These are phyloP conservation scores for Aspergillus haitiensis DNA, from an alignment of 495 filamentous ascomycete species.

Conservation along the genomic window DNA sequence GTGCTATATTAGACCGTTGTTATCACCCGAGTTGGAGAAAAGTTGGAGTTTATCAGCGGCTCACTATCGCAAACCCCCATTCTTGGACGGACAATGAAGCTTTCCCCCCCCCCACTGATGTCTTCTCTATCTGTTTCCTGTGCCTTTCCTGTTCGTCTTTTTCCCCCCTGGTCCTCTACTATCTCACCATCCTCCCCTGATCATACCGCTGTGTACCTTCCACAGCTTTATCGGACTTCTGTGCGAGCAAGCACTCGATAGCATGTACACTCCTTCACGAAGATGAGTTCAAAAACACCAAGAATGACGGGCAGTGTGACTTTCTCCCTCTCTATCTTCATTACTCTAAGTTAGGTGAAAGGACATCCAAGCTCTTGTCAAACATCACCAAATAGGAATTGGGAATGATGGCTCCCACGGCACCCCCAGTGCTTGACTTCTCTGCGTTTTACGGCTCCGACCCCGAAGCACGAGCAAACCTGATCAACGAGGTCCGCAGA, in stretches of 20 bases:
- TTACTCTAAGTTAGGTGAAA: too few relatives aligned
- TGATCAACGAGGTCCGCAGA: constrained; percentile 33
- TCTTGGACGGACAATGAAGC: constrained; percentile 12
- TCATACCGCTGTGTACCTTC: neutral
- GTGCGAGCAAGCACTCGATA: constrained; percentile 9
- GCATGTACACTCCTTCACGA: neutral
- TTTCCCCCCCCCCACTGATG: constrained; percentile 21
- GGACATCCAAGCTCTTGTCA: too few relatives aligned
- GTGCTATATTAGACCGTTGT: neutral
- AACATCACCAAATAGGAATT: neutral
- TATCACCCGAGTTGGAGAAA: neutral
- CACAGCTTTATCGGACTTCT: constrained; percentile 24
- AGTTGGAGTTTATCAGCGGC: constrained; percentile 2
- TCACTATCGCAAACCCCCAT: constrained; percentile 19
- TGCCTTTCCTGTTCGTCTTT: neutral
- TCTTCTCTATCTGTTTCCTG: neutral
- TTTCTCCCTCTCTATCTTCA: too few relatives aligned
- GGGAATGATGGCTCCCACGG: constrained; percentile 25
- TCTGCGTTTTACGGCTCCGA: constrained; percentile 36
- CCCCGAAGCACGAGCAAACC: constrained; percentile 30
- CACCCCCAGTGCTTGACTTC: constrained; percentile 41
- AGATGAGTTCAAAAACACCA: constrained; percentile 2
- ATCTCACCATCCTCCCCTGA: neutral
- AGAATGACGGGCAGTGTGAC: neutral
- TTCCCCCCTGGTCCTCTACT: neutral